These are phyloP conservation scores for Saccharomycopsis capsularis DNA, from an alignment of 805 yeast genomes.

Conservation along the genomic window DNA sequence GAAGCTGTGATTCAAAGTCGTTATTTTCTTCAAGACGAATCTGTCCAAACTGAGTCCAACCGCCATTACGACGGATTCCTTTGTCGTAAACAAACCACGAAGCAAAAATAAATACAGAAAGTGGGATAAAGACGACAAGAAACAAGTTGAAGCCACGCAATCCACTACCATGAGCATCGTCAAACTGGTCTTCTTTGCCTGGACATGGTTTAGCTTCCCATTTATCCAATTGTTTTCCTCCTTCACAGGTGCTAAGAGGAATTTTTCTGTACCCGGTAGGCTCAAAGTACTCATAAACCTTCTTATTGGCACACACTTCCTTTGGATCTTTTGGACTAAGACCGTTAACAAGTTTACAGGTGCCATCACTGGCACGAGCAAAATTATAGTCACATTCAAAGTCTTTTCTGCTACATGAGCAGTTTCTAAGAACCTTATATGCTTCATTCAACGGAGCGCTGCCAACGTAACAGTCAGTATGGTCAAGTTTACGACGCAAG, in stretches of 20 bases:
- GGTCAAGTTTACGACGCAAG: constrained; percentile 49
- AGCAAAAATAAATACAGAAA: constrained; percentile 42
- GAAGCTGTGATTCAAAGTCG: too few species aligned
- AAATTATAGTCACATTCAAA: constrained; percentile 93
- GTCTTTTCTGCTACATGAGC: constrained; percentile 80
- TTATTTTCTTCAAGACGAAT: constrained; percentile 56
- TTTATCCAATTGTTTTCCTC: constrained; percentile 67
- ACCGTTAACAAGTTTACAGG: constrained; percentile 80
- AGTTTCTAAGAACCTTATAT: constrained; percentile 50
- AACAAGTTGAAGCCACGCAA: constrained; percentile 46
- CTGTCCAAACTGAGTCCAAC: constrained; percentile 73
- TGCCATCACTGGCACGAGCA: constrained; percentile 63
- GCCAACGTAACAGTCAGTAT: constrained; percentile 61
- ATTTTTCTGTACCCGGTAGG: constrained; percentile 91
- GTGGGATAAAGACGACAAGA: constrained; percentile 50
- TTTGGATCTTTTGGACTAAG: constrained; percentile 57
- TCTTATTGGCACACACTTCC: constrained; percentile 48
- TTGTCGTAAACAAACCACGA: constrained; percentile 72
- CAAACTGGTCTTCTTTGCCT: constrained; percentile 67
- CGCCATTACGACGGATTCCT: constrained; percentile 75
- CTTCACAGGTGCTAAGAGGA: constrained; percentile 78
- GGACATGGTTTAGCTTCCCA: constrained; percentile 74
- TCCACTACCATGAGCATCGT: constrained; percentile 42
- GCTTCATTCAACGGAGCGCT: constrained; percentile 55
- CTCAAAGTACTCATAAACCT: constrained; percentile 63